Evolutionary conservation across 257 asterid genomes (phyloP), one percentile per base, ranked within the genome.

Genomic region (Nicotiana noctiflora): DNA sequence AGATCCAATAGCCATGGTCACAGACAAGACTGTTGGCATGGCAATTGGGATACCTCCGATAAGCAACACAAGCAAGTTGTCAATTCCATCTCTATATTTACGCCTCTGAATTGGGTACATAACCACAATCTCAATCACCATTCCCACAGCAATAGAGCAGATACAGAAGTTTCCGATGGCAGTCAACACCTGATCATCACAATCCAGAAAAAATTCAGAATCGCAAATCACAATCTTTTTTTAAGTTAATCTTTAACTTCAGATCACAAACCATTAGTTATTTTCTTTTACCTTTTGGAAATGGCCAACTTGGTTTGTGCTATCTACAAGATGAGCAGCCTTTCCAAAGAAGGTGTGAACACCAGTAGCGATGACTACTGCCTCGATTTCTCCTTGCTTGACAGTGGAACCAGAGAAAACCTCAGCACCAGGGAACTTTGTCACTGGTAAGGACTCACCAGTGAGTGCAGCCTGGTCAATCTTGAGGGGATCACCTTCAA

Each of bases 1-100:
- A 25, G 98, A 94, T 59, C 97, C 98, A n/a, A 94, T 94, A 25
- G 98, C 98, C 98, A 94, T 94, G 32, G 98, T 94, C 46, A 94
- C 98, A 1, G 98, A 94, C 89, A 94, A 78, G 21, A 94, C 98
- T 0, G 97, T 92, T 1, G 98, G 97, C 98, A 94, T 94, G 80
- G 98, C 98, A 76, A 94, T 94, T 12, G 98, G 98, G 81, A 94
- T 94, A 27, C 98, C 98, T 57, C 97, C 98, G 8, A 94, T 94
- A 14, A 94, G 97, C 82, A 94, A 75, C 80, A 94, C 98, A 8
- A 94, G 82, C 79, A 94, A 80, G 79, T 93, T 94, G 88, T 94
- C 98, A 19, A 94, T 94, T 17, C 98, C 98, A 8, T 93, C 93
- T 66, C 98, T 92, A 83, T 94, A 94, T 10, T 21, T 83, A 52